Percentiles rank a stretch among this genome's conserved stretches.
Conservation (phyloP, 2,329 filamentous ascomycete species). For the Clarireedia homoeocarpa region DNA sequence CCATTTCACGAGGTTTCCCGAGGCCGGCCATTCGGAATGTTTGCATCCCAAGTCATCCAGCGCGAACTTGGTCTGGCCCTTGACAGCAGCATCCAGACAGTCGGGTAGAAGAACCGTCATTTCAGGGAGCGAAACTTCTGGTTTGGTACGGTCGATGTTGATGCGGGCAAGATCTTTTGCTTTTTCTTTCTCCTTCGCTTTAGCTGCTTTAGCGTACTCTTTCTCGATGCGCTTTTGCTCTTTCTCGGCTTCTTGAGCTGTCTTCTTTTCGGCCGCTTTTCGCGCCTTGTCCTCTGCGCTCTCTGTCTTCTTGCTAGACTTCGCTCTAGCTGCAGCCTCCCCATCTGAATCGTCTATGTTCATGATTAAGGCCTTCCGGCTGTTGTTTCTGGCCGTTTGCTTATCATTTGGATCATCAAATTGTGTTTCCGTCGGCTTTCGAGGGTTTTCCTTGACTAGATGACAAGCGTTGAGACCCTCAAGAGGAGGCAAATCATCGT, state of each 20-base stretch:
- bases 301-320: not conserved
- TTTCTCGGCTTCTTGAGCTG: conserved; percentile 18
- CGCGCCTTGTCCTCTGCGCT: conserved; percentile 13
- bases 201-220: conserved; percentile 52
- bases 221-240: conserved; percentile 43
- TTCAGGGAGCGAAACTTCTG: conserved; percentile 63
- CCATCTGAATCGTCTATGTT: not conserved
- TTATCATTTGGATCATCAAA: no score
- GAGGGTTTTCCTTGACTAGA: not conserved
- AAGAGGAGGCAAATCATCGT: conserved; percentile 6
- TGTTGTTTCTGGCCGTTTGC: not conserved
- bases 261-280: conserved; percentile 16
- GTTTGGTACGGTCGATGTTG: conserved; percentile 66
- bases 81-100: conserved; percentile 37
- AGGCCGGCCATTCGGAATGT: conserved; percentile 37
- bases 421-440: not conserved
- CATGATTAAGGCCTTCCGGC: not conserved
- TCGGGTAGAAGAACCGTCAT: conserved; percentile 68
- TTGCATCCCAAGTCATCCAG: conserved; percentile 44
- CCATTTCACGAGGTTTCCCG: conserved; percentile 42
- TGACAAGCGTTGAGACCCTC: not conserved
- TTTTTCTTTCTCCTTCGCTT: conserved; percentile 53
- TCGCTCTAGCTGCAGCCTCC: not conserved
- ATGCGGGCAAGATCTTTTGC: conserved; percentile 61
- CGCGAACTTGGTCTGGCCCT: conserved; percentile 40